phyloP scores from a whole-genome alignment of 179 eudicot species.

The Amaranthus tricolor region DNA sequence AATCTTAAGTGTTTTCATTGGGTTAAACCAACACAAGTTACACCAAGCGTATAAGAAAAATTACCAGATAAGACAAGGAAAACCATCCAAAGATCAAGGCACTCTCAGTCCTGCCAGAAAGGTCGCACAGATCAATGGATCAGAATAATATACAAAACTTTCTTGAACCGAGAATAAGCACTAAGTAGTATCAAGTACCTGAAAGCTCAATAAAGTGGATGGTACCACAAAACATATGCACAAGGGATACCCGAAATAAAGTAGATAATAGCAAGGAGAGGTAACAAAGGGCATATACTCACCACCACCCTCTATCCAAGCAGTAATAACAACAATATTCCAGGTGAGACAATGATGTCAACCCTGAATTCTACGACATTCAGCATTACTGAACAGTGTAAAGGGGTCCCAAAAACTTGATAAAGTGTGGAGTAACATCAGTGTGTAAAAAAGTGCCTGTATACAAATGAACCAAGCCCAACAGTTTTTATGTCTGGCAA shows the following conservation, averaged over 20 bases:
- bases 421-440: too few species aligned
- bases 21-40: not conserved
- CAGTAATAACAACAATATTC: slow-evolving; percentile 74
- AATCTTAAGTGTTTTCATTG: not conserved
- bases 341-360: slow-evolving; percentile 59
- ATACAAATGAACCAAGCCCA: too few species aligned
- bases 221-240: slow-evolving; percentile 85
- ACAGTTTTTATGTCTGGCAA: too few species aligned
- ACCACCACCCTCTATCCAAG: slow-evolving; percentile 80
- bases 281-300: slow-evolving; percentile 19
- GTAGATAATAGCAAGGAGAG: slow-evolving; percentile 42
- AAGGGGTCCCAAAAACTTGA: too few species aligned
- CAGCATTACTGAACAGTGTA: too few species aligned
- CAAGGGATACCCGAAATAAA: slow-evolving; percentile 80
- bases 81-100: slow-evolving; percentile 84
- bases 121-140: slow-evolving; percentile 12
- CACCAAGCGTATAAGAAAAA: not conserved
- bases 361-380: slow-evolving; percentile 58
- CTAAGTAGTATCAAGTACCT: slow-evolving; percentile 52
- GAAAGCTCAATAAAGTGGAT: slow-evolving; percentile 88
- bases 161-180: slow-evolving; percentile 11
- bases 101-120: slow-evolving; percentile 82
- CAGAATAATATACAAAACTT: not conserved
- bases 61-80: slow-evolving; percentile 71
- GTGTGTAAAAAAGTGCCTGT: too few species aligned